These are phyloP conservation scores for Ramaria sp. DNA, from an alignment of 768 basidiomycete genomes.

Conservation along the genomic window DNA sequence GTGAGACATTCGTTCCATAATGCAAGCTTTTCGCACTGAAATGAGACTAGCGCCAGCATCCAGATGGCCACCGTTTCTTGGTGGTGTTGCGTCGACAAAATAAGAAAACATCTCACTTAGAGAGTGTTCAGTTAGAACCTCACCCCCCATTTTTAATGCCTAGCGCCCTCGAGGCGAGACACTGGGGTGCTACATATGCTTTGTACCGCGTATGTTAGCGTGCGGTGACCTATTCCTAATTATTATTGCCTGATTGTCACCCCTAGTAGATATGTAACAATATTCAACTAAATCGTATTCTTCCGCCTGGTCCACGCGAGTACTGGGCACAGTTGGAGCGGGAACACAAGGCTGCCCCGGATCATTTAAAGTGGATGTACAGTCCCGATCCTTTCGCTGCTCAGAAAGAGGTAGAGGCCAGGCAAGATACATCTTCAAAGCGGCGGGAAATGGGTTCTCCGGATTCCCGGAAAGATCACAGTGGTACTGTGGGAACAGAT, in stretches of 20 bases:
- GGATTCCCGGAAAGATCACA: not conserved
- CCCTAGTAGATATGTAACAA: slow-evolving; percentile 54
- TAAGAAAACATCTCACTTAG: slow-evolving; percentile 59
- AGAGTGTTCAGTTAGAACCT: slow-evolving; percentile 63
- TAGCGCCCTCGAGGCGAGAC: slow-evolving; percentile 73
- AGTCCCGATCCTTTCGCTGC: slow-evolving; percentile 80
- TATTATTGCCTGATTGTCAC: slow-evolving; percentile 7
- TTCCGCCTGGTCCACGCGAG: slow-evolving; percentile 77
- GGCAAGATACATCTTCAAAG: slow-evolving; percentile 48
- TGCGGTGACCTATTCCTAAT: slow-evolving; percentile 6
- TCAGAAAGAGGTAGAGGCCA: slow-evolving; percentile 49
- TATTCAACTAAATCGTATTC: slow-evolving; percentile 58
- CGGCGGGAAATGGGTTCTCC: slow-evolving; percentile 26
- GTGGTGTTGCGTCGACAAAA: slow-evolving; percentile 58
- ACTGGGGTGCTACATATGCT: slow-evolving; percentile 85
- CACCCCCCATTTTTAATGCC: slow-evolving; percentile 57
- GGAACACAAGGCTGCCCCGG: slow-evolving; percentile 57
- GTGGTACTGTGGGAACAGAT: slow-evolving; percentile 3
- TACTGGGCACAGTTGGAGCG: slow-evolving; percentile 74
- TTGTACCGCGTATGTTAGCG: slow-evolving; percentile 58
- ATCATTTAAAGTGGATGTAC: slow-evolving; percentile 80
- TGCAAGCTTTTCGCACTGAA: slow-evolving; percentile 9
- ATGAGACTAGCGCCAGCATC: slow-evolving; percentile 32
- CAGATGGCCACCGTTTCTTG: slow-evolving; percentile 49
- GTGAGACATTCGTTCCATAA: slow-evolving; percentile 27